Percentiles rank a stretch among this genome's conserved stretches.
These are phyloP conservation scores for Neurospora discreta DNA, from an alignment of 495 filamentous ascomycete genomes.

Conservation along the genomic window DNA sequence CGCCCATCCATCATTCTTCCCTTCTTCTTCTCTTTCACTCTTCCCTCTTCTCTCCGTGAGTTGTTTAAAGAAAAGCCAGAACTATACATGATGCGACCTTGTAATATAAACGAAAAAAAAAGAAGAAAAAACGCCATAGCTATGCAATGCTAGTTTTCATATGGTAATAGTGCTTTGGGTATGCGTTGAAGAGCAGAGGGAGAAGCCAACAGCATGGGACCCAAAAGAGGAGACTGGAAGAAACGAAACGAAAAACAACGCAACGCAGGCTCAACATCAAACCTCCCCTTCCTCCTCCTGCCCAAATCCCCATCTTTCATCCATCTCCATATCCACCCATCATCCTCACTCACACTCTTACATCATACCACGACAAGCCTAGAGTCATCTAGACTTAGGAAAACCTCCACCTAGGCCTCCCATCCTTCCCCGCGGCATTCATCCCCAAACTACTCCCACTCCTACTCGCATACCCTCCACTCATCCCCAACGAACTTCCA, in stretches of 20 bases:
- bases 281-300: background rate
- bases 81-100: background rate
- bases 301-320: background rate
- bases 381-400: background rate
- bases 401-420: constrained; percentile 19
- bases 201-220: background rate
- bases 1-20: background rate
- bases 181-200: background rate
- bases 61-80: background rate
- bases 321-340: background rate
- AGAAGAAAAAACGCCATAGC: background rate
- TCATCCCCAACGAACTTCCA: background rate
- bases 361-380: background rate
- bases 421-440: constrained; percentile 12
- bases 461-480: background rate
- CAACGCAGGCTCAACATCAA: background rate
- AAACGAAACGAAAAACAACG: background rate
- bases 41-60: background rate
- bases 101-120: background rate
- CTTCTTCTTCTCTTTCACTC: background rate
- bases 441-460: background rate
- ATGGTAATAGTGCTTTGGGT: background rate
- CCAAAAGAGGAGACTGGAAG: no score
- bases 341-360: no score
- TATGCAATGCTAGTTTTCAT: background rate